Base-by-base conservation (phyloP, 2,329 filamentous ascomycete species). In the Tolypocladium capitatum region DNA sequence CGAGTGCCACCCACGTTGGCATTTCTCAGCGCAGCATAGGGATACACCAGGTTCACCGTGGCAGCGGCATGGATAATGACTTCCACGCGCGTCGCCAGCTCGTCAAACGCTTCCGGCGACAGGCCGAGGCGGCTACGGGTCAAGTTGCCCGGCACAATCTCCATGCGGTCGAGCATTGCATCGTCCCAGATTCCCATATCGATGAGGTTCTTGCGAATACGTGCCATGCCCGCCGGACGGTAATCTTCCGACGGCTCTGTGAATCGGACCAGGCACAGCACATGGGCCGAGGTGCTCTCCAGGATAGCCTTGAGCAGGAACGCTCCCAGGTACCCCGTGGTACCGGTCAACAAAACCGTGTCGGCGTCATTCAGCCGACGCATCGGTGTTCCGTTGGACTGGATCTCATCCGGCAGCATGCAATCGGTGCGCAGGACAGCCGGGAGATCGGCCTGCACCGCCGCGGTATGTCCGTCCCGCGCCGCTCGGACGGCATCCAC, bases 1-100 rank as follows among this genome's bases (percentile, higher is more conserved):
- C 77, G 71, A 1, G 85, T 89, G n/a, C 86, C 86, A n/a, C 78
- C 79, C 2, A 91, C 82, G 55, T 91, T 91, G 49, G 84, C 78
- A 45, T 75, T 78, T 46, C 84, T 76, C 54, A 91, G 69, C 0
- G 84, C 83, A 38, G 85, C 86, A 54, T 90, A 90, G 0, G 86
- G 85, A 54, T 91, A 90, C 0, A 91, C 84, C 44, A 91, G 69
- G 59, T 88, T 88, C 58, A 91, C 86, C 1, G 81, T 85, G 5
- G 86, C 86, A 27, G 80, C 86, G 33, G 84, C 82, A 59, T 91
- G 86, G 1, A 90, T 72, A 48, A 91, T 83, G 33, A 88, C 84
- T 51, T 90, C 73, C 1, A 86, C 72, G 7, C 80, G 76, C 11
- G 69, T 63, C 1, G 80, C 81, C 8, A 90, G 70, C 28, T 80